Base-by-base conservation (phyloP, 1,139 yeast species). In the Hyphopichia khmerensis region DNA sequence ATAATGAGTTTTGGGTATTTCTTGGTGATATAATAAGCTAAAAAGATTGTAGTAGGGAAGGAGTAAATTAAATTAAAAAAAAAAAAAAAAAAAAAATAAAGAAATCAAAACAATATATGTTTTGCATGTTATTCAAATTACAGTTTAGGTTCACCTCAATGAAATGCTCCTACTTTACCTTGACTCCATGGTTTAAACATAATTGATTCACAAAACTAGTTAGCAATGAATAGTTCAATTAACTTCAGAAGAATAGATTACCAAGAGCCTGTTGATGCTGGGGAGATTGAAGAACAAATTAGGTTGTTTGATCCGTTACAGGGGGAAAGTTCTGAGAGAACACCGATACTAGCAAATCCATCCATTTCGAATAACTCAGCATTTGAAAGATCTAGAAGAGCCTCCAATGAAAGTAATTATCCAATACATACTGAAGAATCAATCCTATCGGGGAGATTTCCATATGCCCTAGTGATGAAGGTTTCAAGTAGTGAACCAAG, bases 401-500 rank as follows among this genome's bases (percentile, higher is more conserved):
- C 32, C 4, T 35, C 21, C 19, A 24, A 24, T 26, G 21, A 35
- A 27, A 19, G 27, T 9, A 24, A 24, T 10, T 35, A 16, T 15
- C 38, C 32, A 11, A 18, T 35, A 26, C 15, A 26, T 16, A 27
- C 10, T 17, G 39, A 27, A n/a, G 18, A 19, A 13, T 6, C 27
- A 4, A 16, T 23, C 10, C 16, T 18, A 10, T 17, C 18, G n/a
- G 35, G 35, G 2, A 18, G 31, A 4, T 51, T 54, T 23, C 61
- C 66, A 2, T 58, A 56, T 40, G 51, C 52, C 23, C 47, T 73
- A 31, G 55, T 73, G 3, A 54, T 79, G 41, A 66, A 69, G 27
- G 71, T 79, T 30, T 61, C 69, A 7, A 65, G 77, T 3, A 75
- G 82, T 1, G 82, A 81, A 45, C 85, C 87, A 0, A 61, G 87